Percentiles rank a stretch among this genome's conserved stretches.
phyloP scores from a whole-genome alignment of 345 rosid species.

The Ceriops zippeliana region DNA sequence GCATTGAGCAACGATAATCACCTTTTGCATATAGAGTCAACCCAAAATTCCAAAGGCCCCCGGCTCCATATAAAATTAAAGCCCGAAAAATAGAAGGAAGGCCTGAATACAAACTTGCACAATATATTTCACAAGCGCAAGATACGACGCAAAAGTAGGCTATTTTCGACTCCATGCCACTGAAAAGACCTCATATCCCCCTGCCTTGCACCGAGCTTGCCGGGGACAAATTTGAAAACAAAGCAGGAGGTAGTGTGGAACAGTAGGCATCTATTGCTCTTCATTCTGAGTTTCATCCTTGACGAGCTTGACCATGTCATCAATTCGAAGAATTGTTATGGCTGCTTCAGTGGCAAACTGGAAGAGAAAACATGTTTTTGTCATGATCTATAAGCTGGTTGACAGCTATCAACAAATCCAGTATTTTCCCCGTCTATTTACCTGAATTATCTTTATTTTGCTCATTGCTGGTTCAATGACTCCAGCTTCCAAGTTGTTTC shows the following conservation, averaged over 20 bases:
- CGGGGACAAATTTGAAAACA: too few relatives aligned
- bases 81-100: too few relatives aligned
- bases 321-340: conserved; percentile 90
- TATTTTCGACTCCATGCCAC: too few relatives aligned
- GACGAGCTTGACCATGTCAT: conserved; percentile 93
- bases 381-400: neutral
- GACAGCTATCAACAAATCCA: neutral
- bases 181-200: too few relatives aligned
- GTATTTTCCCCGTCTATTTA: conserved; percentile 9
- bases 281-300: conserved; percentile 86
- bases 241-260: neutral
- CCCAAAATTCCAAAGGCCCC: too few relatives aligned
- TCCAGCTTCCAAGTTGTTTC: conserved; percentile 96
- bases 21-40: too few relatives aligned
- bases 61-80: too few relatives aligned
- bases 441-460: conserved; percentile 99
- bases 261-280: conserved; percentile 24
- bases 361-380: neutral
- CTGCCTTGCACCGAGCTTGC: too few relatives aligned
- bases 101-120: too few relatives aligned
- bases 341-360: conserved; percentile 99
- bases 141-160: too few relatives aligned
- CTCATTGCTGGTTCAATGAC: conserved; percentile 99
- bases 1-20: too few relatives aligned
- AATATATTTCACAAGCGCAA: too few relatives aligned